Percentiles rank a stretch among this genome's conserved stretches.
Conservation (phyloP, 116 monocot species). For the Trichopus zeylanicus region DNA sequence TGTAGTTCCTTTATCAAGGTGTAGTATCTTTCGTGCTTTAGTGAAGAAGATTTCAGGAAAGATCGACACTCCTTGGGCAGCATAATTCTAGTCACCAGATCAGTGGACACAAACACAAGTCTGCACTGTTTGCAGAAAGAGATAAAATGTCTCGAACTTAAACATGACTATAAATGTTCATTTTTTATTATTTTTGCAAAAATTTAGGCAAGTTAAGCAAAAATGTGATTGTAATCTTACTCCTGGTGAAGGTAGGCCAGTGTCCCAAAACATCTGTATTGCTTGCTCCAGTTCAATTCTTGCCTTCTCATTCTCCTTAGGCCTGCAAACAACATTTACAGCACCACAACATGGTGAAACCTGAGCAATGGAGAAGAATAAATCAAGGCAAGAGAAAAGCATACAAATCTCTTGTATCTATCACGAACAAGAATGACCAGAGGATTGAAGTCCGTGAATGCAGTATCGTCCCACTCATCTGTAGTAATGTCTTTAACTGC, state of each 20-base stretch:
- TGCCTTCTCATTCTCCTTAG: slow-evolving; percentile 67
- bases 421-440: slow-evolving; percentile 77
- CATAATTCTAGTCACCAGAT: slow-evolving; percentile 53
- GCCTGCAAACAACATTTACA: slow-evolving; percentile 41
- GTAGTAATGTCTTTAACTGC: slow-evolving; percentile 64
- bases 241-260: slow-evolving; percentile 76
- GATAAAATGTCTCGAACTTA: no score
- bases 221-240: no score
- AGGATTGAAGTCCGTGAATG: slow-evolving; percentile 86
- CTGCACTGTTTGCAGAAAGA: no score
- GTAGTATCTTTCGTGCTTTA: slow-evolving; percentile 79
- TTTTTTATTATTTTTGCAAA: no score
- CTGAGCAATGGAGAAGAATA: no score
- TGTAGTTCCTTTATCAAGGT: slow-evolving; percentile 88
- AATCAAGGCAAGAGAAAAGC: background rate
- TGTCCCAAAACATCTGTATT: slow-evolving; percentile 70
- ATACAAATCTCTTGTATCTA: slow-evolving; percentile 64
- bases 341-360: no score
- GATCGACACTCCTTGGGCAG: slow-evolving; percentile 47
- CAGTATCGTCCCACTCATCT: slow-evolving; percentile 74
- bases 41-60: slow-evolving; percentile 89
- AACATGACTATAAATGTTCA: no score
- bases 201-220: no score
- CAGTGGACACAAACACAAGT: slow-evolving; percentile 71
- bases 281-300: slow-evolving; percentile 62